Percentiles rank a stretch among this genome's conserved stretches.
Evolutionary conservation across 2,329 filamentous ascomycete genomes (phyloP).

Genomic region (Pyrenophora teres): DNA sequence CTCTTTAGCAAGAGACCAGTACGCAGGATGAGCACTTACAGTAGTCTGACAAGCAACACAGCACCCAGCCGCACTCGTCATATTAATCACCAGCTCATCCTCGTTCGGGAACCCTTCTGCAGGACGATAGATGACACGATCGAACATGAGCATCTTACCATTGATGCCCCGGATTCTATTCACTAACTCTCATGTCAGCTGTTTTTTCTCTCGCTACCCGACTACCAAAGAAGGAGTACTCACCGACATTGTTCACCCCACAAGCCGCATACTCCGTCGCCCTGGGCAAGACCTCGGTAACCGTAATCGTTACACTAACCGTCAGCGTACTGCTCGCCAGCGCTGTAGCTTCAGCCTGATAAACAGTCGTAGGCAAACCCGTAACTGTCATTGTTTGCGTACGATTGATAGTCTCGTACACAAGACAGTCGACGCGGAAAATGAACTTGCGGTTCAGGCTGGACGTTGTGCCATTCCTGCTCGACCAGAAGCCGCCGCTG

Average conservation of each 20-base stretch:
- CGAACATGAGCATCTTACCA: constrained; percentile 23
- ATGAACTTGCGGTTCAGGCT: constrained; percentile 20
- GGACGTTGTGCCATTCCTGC: constrained; percentile 17
- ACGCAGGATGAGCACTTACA: constrained; percentile 10
- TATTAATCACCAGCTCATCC: constrained; percentile 27
- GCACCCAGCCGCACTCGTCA: constrained; percentile 18
- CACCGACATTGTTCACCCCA: constrained; percentile 32
- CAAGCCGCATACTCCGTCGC: constrained; percentile 31
- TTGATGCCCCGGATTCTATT: constrained; percentile 22
- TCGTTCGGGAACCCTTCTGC: constrained; percentile 26
- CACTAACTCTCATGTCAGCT: constrained; percentile 12
- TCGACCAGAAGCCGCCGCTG: constrained; percentile 22
- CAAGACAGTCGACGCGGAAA: constrained; percentile 20
- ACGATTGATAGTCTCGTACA: constrained; percentile 17
- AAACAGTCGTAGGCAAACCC: constrained; percentile 16
- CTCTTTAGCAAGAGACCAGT: neutral
- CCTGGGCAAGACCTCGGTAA: constrained; percentile 8
- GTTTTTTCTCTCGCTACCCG: neutral
- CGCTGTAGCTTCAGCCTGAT: constrained; percentile 15
- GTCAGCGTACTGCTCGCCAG: constrained; percentile 25
- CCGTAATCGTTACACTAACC: constrained; percentile 4
- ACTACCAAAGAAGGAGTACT: constrained; percentile 2
- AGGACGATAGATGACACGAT: constrained; percentile 28
- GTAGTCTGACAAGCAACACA: constrained; percentile 35
- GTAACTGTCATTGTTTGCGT: constrained; percentile 18